A percentile compares a stretch with the other conserved stretches of the same genome.
phyloP scores from a whole-genome alignment of 805 yeast genomes.

The Cyberlindnera euphorbiiphila region DNA sequence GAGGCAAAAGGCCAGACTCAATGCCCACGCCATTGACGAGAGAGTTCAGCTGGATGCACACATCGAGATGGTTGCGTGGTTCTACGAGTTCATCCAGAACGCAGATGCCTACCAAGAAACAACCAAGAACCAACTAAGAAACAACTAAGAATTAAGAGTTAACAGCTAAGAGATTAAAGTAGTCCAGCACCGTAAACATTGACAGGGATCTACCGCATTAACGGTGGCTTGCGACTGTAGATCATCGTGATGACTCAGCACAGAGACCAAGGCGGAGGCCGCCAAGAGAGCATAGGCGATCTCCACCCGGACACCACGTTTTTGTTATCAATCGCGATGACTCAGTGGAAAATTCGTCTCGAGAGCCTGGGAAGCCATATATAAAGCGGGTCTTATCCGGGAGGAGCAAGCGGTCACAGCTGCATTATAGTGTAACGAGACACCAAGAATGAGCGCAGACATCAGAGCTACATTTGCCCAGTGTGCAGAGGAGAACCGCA shows the following conservation, averaged over 20 bases:
- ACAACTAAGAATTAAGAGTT: no score
- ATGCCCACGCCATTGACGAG: conserved; percentile 58
- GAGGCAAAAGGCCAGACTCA: conserved; percentile 30
- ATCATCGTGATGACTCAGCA: no score
- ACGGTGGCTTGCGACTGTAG: no score
- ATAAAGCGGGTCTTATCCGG: no score
- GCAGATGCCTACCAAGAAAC: conserved; percentile 10
- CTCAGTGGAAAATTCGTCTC: conserved; percentile 1
- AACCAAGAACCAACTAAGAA: no score
- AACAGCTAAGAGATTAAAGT: no score
- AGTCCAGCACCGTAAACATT: no score
- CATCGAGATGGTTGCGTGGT: conserved; percentile 14
- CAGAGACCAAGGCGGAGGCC: no score
- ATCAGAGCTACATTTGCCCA: conserved; percentile 56
- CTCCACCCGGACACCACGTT: conserved; percentile 8
- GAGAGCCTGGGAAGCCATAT: background rate
- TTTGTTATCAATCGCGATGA: background rate
- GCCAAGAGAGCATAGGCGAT: no score
- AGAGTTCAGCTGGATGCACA: conserved; percentile 33
- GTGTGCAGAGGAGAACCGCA: conserved; percentile 64
- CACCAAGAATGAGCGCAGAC: conserved; percentile 30
- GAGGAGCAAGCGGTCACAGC: no score
- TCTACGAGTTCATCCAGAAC: conserved; percentile 15
- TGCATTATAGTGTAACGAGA: background rate
- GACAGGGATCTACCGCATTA: no score